A percentile compares a stretch with the other conserved stretches of the same genome.
These are phyloP conservation scores for Athelia psychrophila DNA, from an alignment of 1,284 basidiomycete species.

Conservation along the genomic window DNA sequence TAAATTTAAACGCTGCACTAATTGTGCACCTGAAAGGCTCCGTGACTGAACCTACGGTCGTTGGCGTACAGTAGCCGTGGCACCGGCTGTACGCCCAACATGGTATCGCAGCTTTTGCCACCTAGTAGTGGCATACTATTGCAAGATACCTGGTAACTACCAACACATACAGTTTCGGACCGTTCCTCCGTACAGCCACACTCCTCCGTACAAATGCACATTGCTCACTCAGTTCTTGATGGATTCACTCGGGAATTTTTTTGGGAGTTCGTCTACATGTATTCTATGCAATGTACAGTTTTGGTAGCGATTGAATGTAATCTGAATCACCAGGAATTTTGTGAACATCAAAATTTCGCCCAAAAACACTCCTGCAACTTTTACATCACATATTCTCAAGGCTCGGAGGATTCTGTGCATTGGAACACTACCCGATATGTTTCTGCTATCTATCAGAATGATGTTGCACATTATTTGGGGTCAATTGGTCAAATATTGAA, in stretches of 20 bases:
- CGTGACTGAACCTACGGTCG: no score
- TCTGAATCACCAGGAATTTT: neutral
- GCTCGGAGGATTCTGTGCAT: neutral
- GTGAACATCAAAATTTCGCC: neutral
- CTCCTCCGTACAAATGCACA: neutral
- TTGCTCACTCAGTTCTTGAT: neutral
- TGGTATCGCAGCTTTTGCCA: no score
- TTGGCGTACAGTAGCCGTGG: no score
- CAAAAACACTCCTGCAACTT: neutral
- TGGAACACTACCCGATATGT: neutral
- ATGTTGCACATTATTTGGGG: neutral
- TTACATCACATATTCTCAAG: neutral
- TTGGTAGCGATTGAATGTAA: neutral
- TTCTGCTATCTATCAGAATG: neutral
- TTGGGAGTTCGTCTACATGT: neutral
- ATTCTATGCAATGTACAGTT: neutral
- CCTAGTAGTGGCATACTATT: no score
- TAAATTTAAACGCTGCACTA: no score
- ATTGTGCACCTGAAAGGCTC: no score
- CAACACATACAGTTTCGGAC: conserved; percentile 1
- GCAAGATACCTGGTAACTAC: no score
- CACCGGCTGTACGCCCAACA: no score
- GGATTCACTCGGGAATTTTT: neutral
- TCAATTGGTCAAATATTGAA: neutral
- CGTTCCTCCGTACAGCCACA: neutral